Evolutionary conservation across 257 asterid species (phyloP).

Genomic region (Rubia yunnanensis): DNA sequence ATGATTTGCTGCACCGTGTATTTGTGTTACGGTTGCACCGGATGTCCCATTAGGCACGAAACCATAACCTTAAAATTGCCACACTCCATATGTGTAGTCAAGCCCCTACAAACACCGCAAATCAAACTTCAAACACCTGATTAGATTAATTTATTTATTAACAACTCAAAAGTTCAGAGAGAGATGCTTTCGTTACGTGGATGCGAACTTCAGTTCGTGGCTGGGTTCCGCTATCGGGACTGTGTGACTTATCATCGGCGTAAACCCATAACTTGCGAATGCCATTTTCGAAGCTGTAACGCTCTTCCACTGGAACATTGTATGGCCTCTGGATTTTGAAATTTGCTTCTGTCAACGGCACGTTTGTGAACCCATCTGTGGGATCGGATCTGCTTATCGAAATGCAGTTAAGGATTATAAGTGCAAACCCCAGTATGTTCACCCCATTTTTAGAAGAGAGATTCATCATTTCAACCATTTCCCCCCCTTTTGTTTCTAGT

Average conservation of each 20-base stretch:
- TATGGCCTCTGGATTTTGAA: conserved; percentile 28
- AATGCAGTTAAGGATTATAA: not conserved
- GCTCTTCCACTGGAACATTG: conserved; percentile 23
- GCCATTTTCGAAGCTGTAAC: conserved; percentile 22
- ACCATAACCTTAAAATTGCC: conserved; percentile 32
- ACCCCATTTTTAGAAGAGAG: not conserved
- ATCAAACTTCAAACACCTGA: no score
- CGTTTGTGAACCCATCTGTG: conserved; percentile 23
- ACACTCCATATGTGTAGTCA: conserved; percentile 27
- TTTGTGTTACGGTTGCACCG: conserved; percentile 26
- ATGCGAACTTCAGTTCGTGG: conserved; percentile 30
- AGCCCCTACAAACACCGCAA: conserved; percentile 28
- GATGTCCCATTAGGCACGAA: conserved; percentile 34
- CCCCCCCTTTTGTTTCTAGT: not conserved
- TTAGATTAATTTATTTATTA: no score
- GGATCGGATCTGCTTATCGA: conserved; percentile 18
- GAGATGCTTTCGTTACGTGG: no score
- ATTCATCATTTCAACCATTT: not conserved
- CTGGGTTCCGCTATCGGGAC: conserved; percentile 24
- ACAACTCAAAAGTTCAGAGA: no score
- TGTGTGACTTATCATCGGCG: conserved; percentile 26
- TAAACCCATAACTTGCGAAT: conserved; percentile 28
- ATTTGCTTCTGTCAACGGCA: conserved; percentile 20
- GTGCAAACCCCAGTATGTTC: not conserved
- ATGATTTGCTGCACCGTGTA: conserved; percentile 22